Evolutionary conservation across 805 yeast species (phyloP), one percentile per base, ranked within the genome.

Genomic region (Candida sakaeoensis): DNA sequence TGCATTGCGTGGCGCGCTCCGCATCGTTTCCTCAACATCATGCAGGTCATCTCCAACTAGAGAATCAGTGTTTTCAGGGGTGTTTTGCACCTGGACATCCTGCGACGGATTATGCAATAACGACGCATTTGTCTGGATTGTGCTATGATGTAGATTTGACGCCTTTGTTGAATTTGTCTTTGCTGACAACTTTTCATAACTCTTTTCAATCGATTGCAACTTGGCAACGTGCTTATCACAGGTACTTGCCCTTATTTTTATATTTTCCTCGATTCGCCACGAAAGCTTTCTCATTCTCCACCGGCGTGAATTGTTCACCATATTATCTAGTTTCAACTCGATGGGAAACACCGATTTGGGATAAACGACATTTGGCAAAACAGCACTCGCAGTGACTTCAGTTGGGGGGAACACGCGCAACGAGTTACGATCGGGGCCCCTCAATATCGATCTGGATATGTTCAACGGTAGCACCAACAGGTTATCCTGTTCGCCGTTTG

Each of bases 401-500:
- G 98, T 91, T 6, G 99, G 98, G 1, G 99, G 99, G 61, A 93
- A 93, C 1, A 93, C 86, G 45, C 99, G 75, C 27, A 88, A 64
- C 1, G 96, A 86, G 54, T 85, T 87, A 50, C 89, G 73, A 56
- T 90, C 96, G 2, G 86, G 85, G 5, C 93, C 91, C 33, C 87
- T 68, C 17, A 86, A 58, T 22, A 91, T 77, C 42, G 95, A 83
- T 51, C 99, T 74, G 33, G 84, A 72, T 2, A 93, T 70, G 48
- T 82, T 74, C 7, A 93, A 58, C 0, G 96, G 95, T 43, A 85
- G 63, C 17, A 75, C 61, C n/a, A 60, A 58, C 12, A 53, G 59
- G 2, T 50, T 49, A n/a, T 54, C 65, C 29, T 50, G 65, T 6
- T 44, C 36, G 0, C 45, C 40, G 21, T 61, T 64, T 24, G 77